A percentile compares a stretch with the other conserved stretches of the same genome.
These are phyloP conservation scores for Dioszegia crocea DNA, from an alignment of 768 basidiomycete species.

Conservation along the genomic window DNA sequence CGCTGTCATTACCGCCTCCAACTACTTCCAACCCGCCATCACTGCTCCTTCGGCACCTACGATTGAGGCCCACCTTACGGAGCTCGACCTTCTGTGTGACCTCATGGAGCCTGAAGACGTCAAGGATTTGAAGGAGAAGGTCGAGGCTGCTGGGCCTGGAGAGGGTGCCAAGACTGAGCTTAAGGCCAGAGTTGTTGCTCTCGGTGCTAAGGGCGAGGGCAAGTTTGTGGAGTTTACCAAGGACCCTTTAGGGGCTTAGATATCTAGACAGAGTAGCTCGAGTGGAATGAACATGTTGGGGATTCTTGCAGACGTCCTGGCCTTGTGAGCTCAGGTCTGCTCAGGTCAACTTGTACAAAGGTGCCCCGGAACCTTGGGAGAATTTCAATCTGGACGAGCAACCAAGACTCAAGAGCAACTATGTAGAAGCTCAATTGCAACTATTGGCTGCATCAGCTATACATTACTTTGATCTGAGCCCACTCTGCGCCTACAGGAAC, in stretches of 20 bases:
- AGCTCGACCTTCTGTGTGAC: constrained; percentile 51
- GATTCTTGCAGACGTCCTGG: no score
- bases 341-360: no score
- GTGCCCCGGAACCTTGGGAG: no score
- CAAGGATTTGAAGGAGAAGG: constrained; percentile 49
- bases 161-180: constrained; percentile 47
- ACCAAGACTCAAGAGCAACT: no score
- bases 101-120: constrained; percentile 51
- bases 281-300: no score
- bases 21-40: constrained; percentile 52
- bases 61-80: constrained; percentile 52
- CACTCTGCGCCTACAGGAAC: no score
- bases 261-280: not conserved
- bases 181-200: constrained; percentile 32
- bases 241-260: constrained; percentile 9
- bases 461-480: no score
- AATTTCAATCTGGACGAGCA: no score
- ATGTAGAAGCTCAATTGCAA: no score
- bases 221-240: constrained; percentile 52
- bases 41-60: constrained; percentile 47
- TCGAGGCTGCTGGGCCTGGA: constrained; percentile 49
- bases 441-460: no score
- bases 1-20: constrained; percentile 50
- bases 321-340: no score
- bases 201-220: constrained; percentile 41